These are phyloP conservation scores for Penicillium concentricum DNA, from an alignment of 2,329 filamentous ascomycete species.

Conservation along the genomic window DNA sequence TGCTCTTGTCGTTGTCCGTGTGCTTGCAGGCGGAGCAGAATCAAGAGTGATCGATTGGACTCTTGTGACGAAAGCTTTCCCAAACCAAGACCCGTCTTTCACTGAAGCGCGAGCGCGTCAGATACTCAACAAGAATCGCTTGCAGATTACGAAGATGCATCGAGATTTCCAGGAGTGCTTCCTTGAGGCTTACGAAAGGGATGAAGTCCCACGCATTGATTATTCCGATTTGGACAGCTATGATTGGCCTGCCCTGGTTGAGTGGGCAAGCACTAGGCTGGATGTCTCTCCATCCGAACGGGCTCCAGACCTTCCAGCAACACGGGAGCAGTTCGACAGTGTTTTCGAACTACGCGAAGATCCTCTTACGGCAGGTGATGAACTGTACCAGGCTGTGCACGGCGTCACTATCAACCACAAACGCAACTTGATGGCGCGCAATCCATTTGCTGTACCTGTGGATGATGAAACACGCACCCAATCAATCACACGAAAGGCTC, in stretches of 20 bases:
- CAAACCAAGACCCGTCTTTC: slow-evolving; percentile 37
- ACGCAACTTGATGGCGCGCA: slow-evolving; percentile 33
- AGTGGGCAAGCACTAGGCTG: slow-evolving; percentile 47
- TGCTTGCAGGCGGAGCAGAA: slow-evolving; percentile 46
- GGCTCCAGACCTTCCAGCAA: slow-evolving; percentile 45
- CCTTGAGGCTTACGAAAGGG: slow-evolving; percentile 45
- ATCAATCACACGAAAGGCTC: slow-evolving; percentile 13
- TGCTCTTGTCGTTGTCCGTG: slow-evolving; percentile 46
- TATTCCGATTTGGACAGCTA: slow-evolving; percentile 45
- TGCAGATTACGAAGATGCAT: slow-evolving; percentile 46
- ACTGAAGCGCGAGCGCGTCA: slow-evolving; percentile 39
- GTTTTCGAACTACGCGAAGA: slow-evolving; percentile 44
- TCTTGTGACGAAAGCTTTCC: slow-evolving; percentile 45
- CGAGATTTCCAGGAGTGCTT: slow-evolving; percentile 49
- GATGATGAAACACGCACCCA: slow-evolving; percentile 3
- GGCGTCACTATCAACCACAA: slow-evolving; percentile 35
- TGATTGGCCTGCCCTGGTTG: slow-evolving; percentile 48
- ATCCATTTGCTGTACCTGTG: slow-evolving; percentile 37
- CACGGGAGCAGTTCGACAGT: slow-evolving; percentile 41
- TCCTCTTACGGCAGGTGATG: slow-evolving; percentile 31
- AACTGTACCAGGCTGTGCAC: slow-evolving; percentile 35
- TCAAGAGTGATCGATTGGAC: slow-evolving; percentile 46
- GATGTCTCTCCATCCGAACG: slow-evolving; percentile 39
- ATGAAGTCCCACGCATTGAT: slow-evolving; percentile 45
- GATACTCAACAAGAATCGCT: slow-evolving; percentile 38